phyloP scores from a whole-genome alignment of 306 rosid species.

The Trifolium dubium region DNA sequence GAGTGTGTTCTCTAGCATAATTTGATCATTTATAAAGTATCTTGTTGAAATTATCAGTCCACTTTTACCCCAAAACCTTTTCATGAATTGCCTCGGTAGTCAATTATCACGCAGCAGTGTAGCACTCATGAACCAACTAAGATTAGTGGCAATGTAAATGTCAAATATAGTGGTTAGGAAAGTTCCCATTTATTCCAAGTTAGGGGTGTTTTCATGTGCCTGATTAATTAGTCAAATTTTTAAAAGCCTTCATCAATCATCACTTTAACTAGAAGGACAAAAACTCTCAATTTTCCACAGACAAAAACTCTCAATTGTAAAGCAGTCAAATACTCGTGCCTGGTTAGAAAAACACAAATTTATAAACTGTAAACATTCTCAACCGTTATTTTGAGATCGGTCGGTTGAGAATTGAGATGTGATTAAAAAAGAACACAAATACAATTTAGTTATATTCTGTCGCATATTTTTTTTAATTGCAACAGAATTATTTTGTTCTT shows the following conservation, averaged over 20 bases:
- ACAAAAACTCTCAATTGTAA: background rate
- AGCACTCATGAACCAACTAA: slow-evolving; percentile 27
- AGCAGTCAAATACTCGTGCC: background rate
- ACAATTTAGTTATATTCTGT: too few species aligned
- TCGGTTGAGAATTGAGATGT: too few species aligned
- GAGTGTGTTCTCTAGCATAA: too few species aligned
- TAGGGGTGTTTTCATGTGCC: background rate
- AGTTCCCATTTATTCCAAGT: slow-evolving; percentile 39
- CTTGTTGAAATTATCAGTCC: background rate
- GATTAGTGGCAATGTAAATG: slow-evolving; percentile 20
- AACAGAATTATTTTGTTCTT: background rate
- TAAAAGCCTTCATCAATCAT: background rate
- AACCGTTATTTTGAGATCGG: background rate
- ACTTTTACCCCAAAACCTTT: background rate
- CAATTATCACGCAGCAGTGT: slow-evolving; percentile 32
- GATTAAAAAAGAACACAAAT: too few species aligned
- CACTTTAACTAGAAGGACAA: slow-evolving; percentile 11
- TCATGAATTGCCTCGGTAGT: background rate
- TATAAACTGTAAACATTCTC: background rate
- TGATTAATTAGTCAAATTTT: slow-evolving; percentile 19
- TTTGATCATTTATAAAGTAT: too few species aligned
- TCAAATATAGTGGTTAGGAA: slow-evolving; percentile 41
- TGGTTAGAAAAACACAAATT: background rate
- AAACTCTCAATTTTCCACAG: background rate
- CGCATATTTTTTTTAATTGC: too few species aligned